A percentile compares a stretch with the other conserved stretches of the same genome.
Evolutionary conservation across 2,329 filamentous ascomycete genomes (phyloP).

Genomic region (Shiraia sp.): DNA sequence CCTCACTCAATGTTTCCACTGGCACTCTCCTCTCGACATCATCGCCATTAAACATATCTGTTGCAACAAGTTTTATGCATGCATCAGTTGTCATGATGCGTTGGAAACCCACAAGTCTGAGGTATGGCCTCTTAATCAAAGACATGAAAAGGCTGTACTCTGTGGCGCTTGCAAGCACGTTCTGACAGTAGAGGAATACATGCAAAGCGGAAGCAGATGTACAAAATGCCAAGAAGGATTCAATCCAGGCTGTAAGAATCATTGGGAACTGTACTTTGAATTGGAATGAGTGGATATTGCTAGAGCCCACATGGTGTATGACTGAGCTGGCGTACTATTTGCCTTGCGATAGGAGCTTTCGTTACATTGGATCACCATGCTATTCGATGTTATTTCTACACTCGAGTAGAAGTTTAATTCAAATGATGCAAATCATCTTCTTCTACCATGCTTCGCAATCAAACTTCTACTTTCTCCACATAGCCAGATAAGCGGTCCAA

Average conservation of each 20-base stretch:
- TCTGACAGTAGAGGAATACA: slow-evolving; percentile 34
- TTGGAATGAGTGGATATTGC: neutral
- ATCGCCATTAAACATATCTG: slow-evolving; percentile 44
- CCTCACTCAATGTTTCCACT: slow-evolving; percentile 41
- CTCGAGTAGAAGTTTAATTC: neutral
- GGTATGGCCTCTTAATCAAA: slow-evolving; percentile 24
- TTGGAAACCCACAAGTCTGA: slow-evolving; percentile 28
- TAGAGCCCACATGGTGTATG: too few species aligned
- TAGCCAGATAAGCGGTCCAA: slow-evolving; percentile 66
- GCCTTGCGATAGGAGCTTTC: too few species aligned
- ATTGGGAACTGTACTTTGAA: slow-evolving; percentile 43
- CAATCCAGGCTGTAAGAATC: slow-evolving; percentile 41
- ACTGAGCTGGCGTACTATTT: too few species aligned
- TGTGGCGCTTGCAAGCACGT: slow-evolving; percentile 38
- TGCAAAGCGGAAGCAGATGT: slow-evolving; percentile 34
- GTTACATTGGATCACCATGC: too few species aligned
- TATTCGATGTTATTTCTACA: neutral
- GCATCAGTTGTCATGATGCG: slow-evolving; percentile 39
- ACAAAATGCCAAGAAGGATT: slow-evolving; percentile 31
- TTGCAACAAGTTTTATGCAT: slow-evolving; percentile 44
- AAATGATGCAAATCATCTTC: slow-evolving; percentile 11
- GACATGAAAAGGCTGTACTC: slow-evolving; percentile 29
- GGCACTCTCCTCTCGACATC: slow-evolving; percentile 39
- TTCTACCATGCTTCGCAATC: slow-evolving; percentile 59
- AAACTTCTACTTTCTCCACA: slow-evolving; percentile 67